phyloP scores from a whole-genome alignment of 1,284 basidiomycete species.

The Irpex lacteus region DNA sequence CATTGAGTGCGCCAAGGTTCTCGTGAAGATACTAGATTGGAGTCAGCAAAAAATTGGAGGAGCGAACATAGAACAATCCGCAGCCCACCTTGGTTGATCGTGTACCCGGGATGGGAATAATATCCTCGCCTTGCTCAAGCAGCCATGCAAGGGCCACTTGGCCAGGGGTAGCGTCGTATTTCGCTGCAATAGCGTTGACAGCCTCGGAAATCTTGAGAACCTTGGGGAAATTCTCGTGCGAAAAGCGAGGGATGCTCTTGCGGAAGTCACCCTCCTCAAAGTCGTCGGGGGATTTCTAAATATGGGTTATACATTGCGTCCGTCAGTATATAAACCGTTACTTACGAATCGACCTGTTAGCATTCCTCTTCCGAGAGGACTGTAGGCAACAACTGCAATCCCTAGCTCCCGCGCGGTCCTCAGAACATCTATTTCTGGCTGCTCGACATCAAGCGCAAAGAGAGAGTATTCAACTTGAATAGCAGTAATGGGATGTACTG shows the following conservation, averaged over 20 bases:
- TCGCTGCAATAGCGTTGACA: conserved; percentile 30
- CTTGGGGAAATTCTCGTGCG: conserved; percentile 41
- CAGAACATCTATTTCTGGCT: conserved; percentile 24
- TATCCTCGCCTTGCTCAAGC: conserved; percentile 34
- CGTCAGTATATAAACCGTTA: background rate
- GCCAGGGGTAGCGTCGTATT: conserved; percentile 33
- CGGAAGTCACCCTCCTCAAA: conserved; percentile 50
- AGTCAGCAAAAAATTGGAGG: background rate
- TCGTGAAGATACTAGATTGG: conserved; percentile 10
- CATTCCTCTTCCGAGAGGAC: conserved; percentile 40
- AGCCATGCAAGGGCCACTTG: conserved; percentile 47
- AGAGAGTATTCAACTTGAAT: conserved; percentile 46
- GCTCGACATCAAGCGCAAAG: conserved; percentile 36
- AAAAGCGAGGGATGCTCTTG: conserved; percentile 34
- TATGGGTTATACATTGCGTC: background rate
- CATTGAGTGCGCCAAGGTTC: conserved; percentile 27
- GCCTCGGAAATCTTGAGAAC: conserved; percentile 40
- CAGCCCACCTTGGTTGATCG: conserved; percentile 19
- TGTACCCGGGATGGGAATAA: conserved; percentile 40
- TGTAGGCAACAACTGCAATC: conserved; percentile 38
- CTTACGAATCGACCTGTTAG: conserved; percentile 34
- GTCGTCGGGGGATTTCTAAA: conserved; percentile 45
- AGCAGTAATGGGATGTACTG: conserved; percentile 36
- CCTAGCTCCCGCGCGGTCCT: conserved; percentile 29
- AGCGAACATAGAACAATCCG: background rate